phyloP scores from a whole-genome alignment of 148 eudicot genomes.

The Persicaria tinctoria region DNA sequence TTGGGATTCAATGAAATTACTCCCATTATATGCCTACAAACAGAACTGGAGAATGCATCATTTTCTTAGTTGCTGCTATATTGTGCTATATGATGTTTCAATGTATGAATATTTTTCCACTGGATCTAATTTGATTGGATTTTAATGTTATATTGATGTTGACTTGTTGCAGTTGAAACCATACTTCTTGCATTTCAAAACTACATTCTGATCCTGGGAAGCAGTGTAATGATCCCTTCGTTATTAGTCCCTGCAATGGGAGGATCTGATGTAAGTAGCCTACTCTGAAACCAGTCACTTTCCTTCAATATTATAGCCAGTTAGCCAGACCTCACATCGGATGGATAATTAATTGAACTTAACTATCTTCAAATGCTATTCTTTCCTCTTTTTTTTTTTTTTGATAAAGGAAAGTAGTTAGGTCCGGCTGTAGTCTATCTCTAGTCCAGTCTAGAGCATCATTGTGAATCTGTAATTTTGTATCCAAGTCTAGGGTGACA shows the following conservation, averaged over 20 bases:
- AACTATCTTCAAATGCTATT: background rate
- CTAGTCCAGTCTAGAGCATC: too few species aligned
- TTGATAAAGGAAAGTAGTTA: too few species aligned
- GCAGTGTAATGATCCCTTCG: slow-evolving; percentile 94
- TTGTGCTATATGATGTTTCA: background rate
- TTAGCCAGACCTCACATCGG: background rate
- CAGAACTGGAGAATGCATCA: background rate
- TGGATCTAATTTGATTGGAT: background rate
- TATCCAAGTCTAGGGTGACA: too few species aligned
- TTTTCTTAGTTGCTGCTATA: background rate
- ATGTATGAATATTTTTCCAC: background rate
- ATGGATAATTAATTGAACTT: background rate
- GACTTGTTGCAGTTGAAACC: slow-evolving; percentile 78
- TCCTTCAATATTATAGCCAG: background rate
- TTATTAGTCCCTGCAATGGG: slow-evolving; percentile 89
- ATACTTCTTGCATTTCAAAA: slow-evolving; percentile 93
- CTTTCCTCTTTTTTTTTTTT: too few species aligned
- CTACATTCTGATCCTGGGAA: slow-evolving; percentile 86
- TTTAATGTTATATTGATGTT: background rate
- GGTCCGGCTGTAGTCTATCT: too few species aligned
- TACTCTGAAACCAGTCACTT: background rate
- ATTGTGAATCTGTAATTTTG: too few species aligned
- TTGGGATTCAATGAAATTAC: background rate
- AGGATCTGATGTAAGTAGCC: slow-evolving; percentile 74
- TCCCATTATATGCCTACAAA: background rate